Percentiles rank a stretch among this genome's conserved stretches.
These are phyloP conservation scores for Hymenoscyphus albidus DNA, from an alignment of 2,329 filamentous ascomycete species.

Conservation along the genomic window DNA sequence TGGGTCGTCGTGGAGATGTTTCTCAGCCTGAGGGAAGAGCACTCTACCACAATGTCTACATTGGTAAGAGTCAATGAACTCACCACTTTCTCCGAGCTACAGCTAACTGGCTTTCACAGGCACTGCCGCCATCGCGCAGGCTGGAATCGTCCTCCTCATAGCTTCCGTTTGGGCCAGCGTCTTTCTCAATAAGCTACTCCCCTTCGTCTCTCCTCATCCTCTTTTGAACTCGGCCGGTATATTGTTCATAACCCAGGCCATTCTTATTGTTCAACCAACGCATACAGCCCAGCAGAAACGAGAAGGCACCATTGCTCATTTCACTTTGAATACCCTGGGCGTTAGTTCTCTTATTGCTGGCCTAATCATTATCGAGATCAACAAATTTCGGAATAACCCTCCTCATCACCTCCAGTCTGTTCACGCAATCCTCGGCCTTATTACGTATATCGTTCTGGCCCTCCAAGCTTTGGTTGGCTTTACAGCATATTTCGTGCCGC, in stretches of 20 bases:
- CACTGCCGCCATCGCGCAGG: conserved; percentile 76
- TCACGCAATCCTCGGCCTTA: conserved; percentile 79
- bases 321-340: conserved; percentile 61
- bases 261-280: conserved; percentile 85
- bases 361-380: conserved; percentile 71
- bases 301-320: conserved; percentile 59
- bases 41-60: conserved; percentile 66
- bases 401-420: conserved; percentile 77
- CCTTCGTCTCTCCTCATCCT: conserved; percentile 80
- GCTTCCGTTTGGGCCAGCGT: conserved; percentile 75
- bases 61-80: conserved; percentile 51
- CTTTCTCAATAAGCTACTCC: conserved; percentile 63
- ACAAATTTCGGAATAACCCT: conserved; percentile 68
- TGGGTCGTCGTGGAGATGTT: conserved; percentile 69
- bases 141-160: conserved; percentile 70
- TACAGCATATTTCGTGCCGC: conserved; percentile 74
- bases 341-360: conserved; percentile 54
- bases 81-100: conserved; percentile 2
- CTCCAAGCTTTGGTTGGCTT: conserved; percentile 76
- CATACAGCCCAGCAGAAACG: conserved; percentile 71
- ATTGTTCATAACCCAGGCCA: conserved; percentile 71
- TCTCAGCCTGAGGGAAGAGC: conserved; percentile 62
- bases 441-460: conserved; percentile 65
- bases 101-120: conserved; percentile 47
- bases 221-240: conserved; percentile 66